phyloP scores from a whole-genome alignment of 805 yeast genomes.

The Wickerhamomyces ciferrii region DNA sequence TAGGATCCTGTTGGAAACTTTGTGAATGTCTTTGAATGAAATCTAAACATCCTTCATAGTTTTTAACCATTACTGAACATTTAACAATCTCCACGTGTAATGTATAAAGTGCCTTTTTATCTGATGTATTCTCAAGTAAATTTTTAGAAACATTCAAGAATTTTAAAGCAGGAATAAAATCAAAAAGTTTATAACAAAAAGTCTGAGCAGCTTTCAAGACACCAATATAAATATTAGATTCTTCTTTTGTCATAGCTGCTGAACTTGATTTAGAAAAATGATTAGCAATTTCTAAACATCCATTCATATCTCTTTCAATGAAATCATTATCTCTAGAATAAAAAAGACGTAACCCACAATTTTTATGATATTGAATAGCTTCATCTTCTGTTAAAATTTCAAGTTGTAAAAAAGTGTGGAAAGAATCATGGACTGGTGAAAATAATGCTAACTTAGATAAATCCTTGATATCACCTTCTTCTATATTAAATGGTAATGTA shows the following conservation, averaged over 20 bases:
- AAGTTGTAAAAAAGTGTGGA: conserved; percentile 26
- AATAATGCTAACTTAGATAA: conserved; percentile 32
- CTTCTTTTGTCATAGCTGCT: conserved; percentile 21
- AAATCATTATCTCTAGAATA: neutral
- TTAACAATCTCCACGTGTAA: conserved; percentile 14
- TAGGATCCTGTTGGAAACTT: conserved; percentile 25
- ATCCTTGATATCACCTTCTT: conserved; percentile 26
- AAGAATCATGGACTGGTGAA: conserved; percentile 35
- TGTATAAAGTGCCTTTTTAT: conserved; percentile 3
- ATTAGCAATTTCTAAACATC: conserved; percentile 12
- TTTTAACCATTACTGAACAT: conserved; percentile 20
- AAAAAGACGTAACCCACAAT: conserved; percentile 37
- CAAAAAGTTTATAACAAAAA: conserved; percentile 37
- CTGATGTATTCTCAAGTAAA: conserved; percentile 9
- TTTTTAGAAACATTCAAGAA: conserved; percentile 32
- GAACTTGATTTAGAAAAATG: conserved; percentile 13
- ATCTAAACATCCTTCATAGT: conserved; percentile 29
- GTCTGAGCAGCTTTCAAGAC: conserved; percentile 39
- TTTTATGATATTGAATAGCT: conserved; percentile 27
- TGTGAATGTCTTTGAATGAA: conserved; percentile 27
- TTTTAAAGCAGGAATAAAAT: conserved; percentile 33
- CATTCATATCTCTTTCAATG: conserved; percentile 1
- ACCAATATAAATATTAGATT: conserved; percentile 29
- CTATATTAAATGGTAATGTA: conserved; percentile 19
- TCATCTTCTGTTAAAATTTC: conserved; percentile 23